Conservation (phyloP, 805 yeast genomes). For the Candida nanaspora region DNA sequence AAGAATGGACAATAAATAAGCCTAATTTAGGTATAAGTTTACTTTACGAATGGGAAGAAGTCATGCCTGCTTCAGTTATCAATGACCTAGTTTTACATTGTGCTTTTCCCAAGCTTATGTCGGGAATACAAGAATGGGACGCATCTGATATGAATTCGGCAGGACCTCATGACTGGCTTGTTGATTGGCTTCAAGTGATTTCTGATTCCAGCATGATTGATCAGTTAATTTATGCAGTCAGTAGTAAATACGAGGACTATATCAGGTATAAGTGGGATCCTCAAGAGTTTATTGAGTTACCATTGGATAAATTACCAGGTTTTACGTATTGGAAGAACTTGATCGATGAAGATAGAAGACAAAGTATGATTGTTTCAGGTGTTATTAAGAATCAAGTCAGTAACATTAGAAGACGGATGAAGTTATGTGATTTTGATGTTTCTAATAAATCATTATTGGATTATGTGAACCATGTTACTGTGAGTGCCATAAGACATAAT, state of each 20-base stretch:
- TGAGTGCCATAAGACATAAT: no score
- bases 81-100: slow-evolving; percentile 21
- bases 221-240: slow-evolving; percentile 7
- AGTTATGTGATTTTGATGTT: neutral
- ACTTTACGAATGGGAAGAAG: slow-evolving; percentile 30
- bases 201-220: slow-evolving; percentile 10
- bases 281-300: slow-evolving; percentile 1
- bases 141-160: slow-evolving; percentile 5
- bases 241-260: slow-evolving; percentile 14
- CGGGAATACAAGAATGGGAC: slow-evolving; percentile 31
- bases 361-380: slow-evolving; percentile 17
- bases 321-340: slow-evolving; percentile 27
- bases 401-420: neutral
- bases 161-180: slow-evolving; percentile 17
- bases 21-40: slow-evolving; percentile 33
- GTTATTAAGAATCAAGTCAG: slow-evolving; percentile 55
- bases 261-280: slow-evolving; percentile 14
- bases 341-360: slow-evolving; percentile 17
- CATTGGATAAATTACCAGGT: slow-evolving; percentile 8
- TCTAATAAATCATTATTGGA: neutral
- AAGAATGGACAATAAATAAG: slow-evolving; percentile 30
- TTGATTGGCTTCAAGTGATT: slow-evolving; percentile 19
- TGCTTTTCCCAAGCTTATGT: slow-evolving; percentile 31
- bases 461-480: neutral
- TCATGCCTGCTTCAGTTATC: slow-evolving; percentile 25